These are phyloP conservation scores for Parsonsia alboflavescens DNA, from an alignment of 257 asterid species.

Conservation along the genomic window DNA sequence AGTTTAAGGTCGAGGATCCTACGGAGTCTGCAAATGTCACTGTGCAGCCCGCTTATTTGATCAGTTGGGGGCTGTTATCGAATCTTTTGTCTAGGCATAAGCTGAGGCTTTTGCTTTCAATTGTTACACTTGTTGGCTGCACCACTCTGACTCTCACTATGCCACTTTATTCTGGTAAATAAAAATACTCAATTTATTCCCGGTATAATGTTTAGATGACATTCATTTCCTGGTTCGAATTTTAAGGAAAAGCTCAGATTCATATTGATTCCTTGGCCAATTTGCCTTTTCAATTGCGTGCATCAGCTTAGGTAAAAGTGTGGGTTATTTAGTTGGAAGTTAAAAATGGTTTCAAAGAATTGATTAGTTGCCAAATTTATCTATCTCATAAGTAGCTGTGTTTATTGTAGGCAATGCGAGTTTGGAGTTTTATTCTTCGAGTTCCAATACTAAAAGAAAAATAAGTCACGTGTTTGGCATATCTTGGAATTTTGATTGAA, in stretches of 20 bases:
- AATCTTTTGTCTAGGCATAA: constrained; percentile 59
- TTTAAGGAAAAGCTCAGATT: not conserved
- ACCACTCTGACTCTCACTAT: constrained; percentile 69
- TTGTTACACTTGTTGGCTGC: constrained; percentile 59
- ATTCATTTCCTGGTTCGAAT: not conserved
- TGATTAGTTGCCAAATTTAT: not conserved
- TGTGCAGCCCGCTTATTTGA: constrained; percentile 46
- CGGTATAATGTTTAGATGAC: not conserved
- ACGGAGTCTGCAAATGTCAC: constrained; percentile 20
- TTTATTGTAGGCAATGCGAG: not conserved
- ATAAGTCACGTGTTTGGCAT: not conserved
- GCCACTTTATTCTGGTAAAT: constrained; percentile 71
- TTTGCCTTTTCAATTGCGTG: not conserved
- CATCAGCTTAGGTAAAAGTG: not conserved
- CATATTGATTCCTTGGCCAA: not conserved
- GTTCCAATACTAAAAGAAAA: not conserved
- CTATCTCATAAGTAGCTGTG: not conserved
- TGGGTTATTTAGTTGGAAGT: not conserved
- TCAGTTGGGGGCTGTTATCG: constrained; percentile 87
- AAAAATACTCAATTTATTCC: not conserved
- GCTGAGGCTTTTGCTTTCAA: constrained; percentile 55
- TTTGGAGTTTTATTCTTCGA: not conserved
- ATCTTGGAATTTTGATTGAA: not conserved
- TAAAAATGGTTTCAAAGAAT: not conserved
- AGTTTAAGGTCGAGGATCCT: constrained; percentile 50